A percentile compares a stretch with the other conserved stretches of the same genome.
These are phyloP conservation scores for Candida lessepsii DNA, from an alignment of 805 yeast genomes.

Conservation along the genomic window DNA sequence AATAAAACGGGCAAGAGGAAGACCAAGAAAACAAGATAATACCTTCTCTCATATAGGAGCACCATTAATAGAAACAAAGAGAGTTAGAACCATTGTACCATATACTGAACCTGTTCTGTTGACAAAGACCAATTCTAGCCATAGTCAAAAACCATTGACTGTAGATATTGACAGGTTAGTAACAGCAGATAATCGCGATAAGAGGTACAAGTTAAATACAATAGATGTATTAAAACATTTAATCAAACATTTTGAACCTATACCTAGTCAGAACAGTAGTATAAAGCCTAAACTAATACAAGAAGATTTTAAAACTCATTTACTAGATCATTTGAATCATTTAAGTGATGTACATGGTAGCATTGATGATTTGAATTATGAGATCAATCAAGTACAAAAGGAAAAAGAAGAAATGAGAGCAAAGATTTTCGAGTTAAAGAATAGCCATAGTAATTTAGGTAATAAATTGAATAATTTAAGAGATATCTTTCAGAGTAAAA, in stretches of 20 bases:
- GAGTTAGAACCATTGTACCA: not conserved
- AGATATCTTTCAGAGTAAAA: conserved; percentile 18
- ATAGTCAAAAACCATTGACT: conserved; percentile 21
- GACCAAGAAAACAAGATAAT: conserved; percentile 14
- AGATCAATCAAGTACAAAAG: conserved; percentile 29
- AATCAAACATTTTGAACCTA: conserved; percentile 29
- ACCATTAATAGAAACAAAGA: not conserved
- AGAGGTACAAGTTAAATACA: conserved; percentile 29
- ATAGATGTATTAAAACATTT: conserved; percentile 38
- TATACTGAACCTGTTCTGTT: conserved; percentile 4
- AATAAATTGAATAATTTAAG: conserved; percentile 30
- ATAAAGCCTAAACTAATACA: conserved; percentile 26
- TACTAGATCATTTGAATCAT: conserved; percentile 27
- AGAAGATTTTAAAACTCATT: conserved; percentile 30
- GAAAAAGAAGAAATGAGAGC: conserved; percentile 31
- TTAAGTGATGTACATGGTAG: conserved; percentile 35
- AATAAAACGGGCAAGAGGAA: conserved; percentile 11
- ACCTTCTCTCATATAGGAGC: not conserved
- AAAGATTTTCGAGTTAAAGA: conserved; percentile 28
- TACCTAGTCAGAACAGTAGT: conserved; percentile 11
- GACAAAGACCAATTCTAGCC: conserved; percentile 1
- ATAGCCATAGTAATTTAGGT: conserved; percentile 32
- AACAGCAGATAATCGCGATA: conserved; percentile 21
- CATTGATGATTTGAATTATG: conserved; percentile 29
- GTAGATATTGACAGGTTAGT: conserved; percentile 30